Evolutionary conservation across 2,329 filamentous ascomycete genomes (phyloP).

Genomic region (Ophiostoma himal-ulmi): DNA sequence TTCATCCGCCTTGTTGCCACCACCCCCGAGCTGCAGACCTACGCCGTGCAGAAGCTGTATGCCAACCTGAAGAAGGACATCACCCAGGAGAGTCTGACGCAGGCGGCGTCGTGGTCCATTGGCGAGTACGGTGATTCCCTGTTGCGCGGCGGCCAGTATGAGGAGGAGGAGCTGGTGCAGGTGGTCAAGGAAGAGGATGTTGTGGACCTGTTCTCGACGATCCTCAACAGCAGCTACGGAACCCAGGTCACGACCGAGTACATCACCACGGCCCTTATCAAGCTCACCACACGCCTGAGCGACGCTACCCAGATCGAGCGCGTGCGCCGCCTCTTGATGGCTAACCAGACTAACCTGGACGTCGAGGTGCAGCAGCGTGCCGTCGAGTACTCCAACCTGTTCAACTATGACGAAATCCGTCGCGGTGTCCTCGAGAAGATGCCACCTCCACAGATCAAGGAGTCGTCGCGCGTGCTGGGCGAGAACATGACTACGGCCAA

Average conservation of each 20-base stretch:
- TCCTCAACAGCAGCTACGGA: constrained; percentile 90
- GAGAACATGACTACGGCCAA: constrained; percentile 55
- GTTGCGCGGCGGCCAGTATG: constrained; percentile 82
- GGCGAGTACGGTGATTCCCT: constrained; percentile 92
- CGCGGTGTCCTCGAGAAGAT: constrained; percentile 93
- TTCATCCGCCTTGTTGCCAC: constrained; percentile 95
- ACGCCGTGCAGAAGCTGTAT: constrained; percentile 93
- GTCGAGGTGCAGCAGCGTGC: constrained; percentile 94
- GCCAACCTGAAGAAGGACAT: constrained; percentile 89
- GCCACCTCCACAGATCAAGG: constrained; percentile 94
- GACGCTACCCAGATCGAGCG: constrained; percentile 83
- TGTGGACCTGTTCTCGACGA: constrained; percentile 84
- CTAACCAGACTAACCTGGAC: constrained; percentile 79
- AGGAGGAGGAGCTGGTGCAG: constrained; percentile 82
- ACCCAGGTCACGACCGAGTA: constrained; percentile 91
- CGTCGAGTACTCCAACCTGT: constrained; percentile 94
- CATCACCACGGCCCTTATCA: constrained; percentile 90
- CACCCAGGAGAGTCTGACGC: constrained; percentile 89
- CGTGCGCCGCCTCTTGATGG: constrained; percentile 69
- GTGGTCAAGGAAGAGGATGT: constrained; percentile 82
- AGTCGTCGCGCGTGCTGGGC: constrained; percentile 85
- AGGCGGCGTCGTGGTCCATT: constrained; percentile 94
- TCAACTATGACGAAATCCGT: constrained; percentile 79
- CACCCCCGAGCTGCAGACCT: constrained; percentile 89
- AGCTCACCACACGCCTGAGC: constrained; percentile 80